Conservation (phyloP, 371 early-diverging fungal species). For the Mucor saturninus region DNA sequence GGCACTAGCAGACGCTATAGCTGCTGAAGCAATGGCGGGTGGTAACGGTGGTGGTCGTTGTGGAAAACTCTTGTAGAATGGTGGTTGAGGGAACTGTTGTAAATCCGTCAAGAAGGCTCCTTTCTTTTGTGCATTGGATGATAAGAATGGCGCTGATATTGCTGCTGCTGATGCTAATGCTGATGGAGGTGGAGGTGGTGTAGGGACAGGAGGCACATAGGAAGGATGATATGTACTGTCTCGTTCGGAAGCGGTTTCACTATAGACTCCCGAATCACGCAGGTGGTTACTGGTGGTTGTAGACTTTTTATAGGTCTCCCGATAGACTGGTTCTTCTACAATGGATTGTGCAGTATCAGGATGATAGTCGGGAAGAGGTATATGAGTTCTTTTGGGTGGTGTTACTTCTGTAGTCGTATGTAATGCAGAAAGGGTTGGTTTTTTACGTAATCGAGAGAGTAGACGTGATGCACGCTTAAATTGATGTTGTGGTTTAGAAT, state of each 20-base stretch:
- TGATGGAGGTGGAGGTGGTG: not conserved
- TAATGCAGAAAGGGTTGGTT: conserved; percentile 17
- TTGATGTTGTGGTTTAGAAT: conserved; percentile 16
- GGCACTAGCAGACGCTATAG: conserved; percentile 15
- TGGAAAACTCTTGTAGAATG: conserved; percentile 18
- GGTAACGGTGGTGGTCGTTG: conserved; percentile 44
- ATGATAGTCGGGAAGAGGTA: conserved; percentile 15
- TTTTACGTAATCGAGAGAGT: conserved; percentile 35
- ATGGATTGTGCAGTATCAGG: not conserved
- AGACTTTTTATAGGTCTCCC: not conserved
- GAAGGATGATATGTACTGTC: conserved; percentile 7
- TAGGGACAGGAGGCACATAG: conserved; percentile 1
- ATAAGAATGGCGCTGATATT: too few species aligned
- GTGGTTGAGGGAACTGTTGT: conserved; percentile 38
- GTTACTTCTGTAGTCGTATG: conserved; percentile 4
- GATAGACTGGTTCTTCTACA: too few species aligned
- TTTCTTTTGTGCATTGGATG: not conserved
- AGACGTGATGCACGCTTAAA: conserved; percentile 38
- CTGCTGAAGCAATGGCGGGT: conserved; percentile 40
- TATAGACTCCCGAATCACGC: conserved; percentile 50
- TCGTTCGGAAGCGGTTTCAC: conserved; percentile 38
- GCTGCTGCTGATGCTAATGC: too few species aligned
- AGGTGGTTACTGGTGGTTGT: not conserved
- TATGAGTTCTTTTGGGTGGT: conserved; percentile 15
- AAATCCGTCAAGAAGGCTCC: conserved; percentile 16